Percentiles rank a stretch among this genome's conserved stretches.
Evolutionary conservation across 1,139 yeast species (phyloP).

Genomic region (Suhomyces guaymorum): DNA sequence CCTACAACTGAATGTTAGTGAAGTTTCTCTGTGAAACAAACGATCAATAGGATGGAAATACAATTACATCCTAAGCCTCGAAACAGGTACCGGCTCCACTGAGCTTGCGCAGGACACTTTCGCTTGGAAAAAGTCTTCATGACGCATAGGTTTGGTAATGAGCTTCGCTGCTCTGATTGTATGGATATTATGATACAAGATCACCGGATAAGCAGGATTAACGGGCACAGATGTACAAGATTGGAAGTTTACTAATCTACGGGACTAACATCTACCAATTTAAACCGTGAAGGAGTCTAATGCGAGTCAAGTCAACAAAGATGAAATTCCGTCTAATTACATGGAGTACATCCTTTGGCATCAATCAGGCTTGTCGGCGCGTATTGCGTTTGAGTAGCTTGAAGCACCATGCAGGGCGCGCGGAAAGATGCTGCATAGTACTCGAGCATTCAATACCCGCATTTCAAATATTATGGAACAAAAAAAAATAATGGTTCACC

Average conservation of each 20-base stretch:
- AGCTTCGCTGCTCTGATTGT: neutral
- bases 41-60: conserved; percentile 2
- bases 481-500: too few species aligned
- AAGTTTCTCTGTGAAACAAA: conserved; percentile 8
- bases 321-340: conserved; percentile 3
- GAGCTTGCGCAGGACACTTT: too few species aligned
- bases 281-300: too few species aligned
- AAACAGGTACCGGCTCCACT: conserved; percentile 1
- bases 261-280: neutral
- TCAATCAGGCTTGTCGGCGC: conserved; percentile 4
- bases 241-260: neutral
- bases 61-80: conserved; percentile 3
- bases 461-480: too few species aligned
- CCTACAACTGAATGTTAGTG: conserved; percentile 7
- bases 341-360: neutral
- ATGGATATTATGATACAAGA: too few species aligned
- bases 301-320: conserved; percentile 1
- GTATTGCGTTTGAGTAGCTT: conserved; percentile 2
- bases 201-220: too few species aligned
- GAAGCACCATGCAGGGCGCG: conserved; percentile 7
- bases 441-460: neutral
- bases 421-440: conserved; percentile 4
- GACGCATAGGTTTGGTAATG: too few species aligned
- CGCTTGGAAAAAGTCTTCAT: too few species aligned
- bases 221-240: too few species aligned